Conservation (phyloP, 2,329 filamentous ascomycete species). For the Fusarium redolens region DNA sequence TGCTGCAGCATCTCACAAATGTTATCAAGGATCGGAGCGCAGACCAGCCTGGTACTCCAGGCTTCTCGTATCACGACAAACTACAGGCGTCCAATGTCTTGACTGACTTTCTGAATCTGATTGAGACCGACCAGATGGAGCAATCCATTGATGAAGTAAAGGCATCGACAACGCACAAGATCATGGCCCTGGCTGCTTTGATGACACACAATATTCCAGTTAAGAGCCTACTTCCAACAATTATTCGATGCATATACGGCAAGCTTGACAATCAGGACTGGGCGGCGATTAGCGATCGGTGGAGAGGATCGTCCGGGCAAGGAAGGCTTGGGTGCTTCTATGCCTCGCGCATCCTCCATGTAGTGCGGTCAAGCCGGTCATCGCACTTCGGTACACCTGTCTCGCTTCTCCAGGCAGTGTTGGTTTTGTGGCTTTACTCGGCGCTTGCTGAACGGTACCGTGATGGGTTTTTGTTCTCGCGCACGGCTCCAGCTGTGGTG, state of each 20-base stretch:
- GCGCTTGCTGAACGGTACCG: not conserved
- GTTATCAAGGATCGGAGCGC: not conserved
- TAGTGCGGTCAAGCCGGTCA: constrained; percentile 8
- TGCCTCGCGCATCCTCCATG: constrained; percentile 8
- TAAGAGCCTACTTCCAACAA: not conserved
- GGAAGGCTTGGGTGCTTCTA: constrained; percentile 24
- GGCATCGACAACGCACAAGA: constrained; percentile 13
- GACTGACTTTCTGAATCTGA: not conserved
- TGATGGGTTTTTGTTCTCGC: not conserved
- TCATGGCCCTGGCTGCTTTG: constrained; percentile 10
- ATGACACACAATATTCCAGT: constrained; percentile 11
- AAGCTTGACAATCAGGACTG: constrained; percentile 1
- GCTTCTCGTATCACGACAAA: constrained; percentile 4
- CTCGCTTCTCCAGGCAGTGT: not conserved
- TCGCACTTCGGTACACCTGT: constrained; percentile 7
- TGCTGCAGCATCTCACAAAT: constrained; percentile 3
- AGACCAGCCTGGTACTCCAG: not conserved
- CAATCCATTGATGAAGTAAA: constrained; percentile 12
- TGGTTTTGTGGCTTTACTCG: constrained; percentile 14
- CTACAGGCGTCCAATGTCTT: not conserved
- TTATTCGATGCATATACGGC: constrained; percentile 17
- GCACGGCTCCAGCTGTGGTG: not conserved
- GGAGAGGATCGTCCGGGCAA: not conserved
- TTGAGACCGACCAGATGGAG: constrained; percentile 9
- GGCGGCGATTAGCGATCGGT: not conserved